Percentiles rank a stretch among this genome's conserved stretches.
Conservation (phyloP, 495 filamentous ascomycete species). For the Penicillium samsonianum region DNA sequence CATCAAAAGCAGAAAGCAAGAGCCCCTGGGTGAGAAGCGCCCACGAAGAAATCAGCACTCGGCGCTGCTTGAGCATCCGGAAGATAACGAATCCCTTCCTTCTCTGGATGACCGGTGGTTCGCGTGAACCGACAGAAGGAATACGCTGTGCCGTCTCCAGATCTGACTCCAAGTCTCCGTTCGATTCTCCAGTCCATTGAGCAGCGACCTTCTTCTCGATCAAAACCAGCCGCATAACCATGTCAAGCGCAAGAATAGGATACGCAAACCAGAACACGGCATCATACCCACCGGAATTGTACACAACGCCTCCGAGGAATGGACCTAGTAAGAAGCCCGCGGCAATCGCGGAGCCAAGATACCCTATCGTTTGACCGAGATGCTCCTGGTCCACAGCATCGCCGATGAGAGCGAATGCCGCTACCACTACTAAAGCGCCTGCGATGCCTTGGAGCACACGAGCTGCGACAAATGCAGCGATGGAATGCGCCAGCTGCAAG, state of each 20-base stretch:
- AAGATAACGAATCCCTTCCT: conserved; percentile 22
- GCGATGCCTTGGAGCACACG: conserved; percentile 63
- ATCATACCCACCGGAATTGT: conserved; percentile 57
- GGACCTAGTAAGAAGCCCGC: conserved; percentile 47
- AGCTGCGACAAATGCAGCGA: conserved; percentile 55
- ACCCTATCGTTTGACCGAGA: conserved; percentile 56
- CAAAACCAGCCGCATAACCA: conserved; percentile 61
- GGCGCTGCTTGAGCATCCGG: conserved; percentile 30
- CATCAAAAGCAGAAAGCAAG: conserved; percentile 38
- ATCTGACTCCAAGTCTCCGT: conserved; percentile 5
- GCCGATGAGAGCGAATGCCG: conserved; percentile 60
- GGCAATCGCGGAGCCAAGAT: conserved; percentile 36
- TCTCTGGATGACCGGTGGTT: not conserved
- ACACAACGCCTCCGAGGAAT: conserved; percentile 62
- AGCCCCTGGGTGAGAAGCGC: conserved; percentile 36
- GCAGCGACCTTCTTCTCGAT: conserved; percentile 60
- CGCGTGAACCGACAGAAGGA: not conserved
- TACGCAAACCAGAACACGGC: conserved; percentile 62
- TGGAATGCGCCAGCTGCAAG: conserved; percentile 52
- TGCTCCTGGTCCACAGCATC: conserved; percentile 60
- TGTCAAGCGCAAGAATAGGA: conserved; percentile 59
- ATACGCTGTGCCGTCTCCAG: not conserved
- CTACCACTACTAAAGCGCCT: conserved; percentile 64
- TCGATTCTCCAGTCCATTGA: conserved; percentile 17
- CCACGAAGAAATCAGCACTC: conserved; percentile 36